Conservation (phyloP, 75 land plant genomes). For the Pinus albicaulis region DNA sequence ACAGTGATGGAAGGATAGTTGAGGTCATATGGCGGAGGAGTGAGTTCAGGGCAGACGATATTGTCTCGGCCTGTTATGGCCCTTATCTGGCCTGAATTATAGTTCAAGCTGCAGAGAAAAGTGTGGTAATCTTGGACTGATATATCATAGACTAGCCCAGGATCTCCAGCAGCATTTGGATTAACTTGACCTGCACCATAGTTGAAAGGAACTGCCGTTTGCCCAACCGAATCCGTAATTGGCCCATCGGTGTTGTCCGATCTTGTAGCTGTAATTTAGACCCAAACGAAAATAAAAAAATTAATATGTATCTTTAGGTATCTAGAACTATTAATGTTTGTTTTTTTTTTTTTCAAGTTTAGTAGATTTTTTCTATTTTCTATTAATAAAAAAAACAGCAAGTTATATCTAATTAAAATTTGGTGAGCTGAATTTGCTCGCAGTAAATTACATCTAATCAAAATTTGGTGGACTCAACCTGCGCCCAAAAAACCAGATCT, state of each 20-base stretch:
- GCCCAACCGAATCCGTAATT: slow-evolving; percentile 14
- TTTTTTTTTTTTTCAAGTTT: no score
- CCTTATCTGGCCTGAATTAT: slow-evolving; percentile 1
- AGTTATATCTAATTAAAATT: no score
- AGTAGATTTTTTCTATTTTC: no score
- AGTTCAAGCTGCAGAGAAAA: slow-evolving; percentile 32
- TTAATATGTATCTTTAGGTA: no score
- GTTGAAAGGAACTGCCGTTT: slow-evolving; percentile 34
- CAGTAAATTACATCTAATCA: no score
- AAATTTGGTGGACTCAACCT: no score
- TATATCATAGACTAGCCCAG: slow-evolving; percentile 40
- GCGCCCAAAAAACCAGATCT: no score
- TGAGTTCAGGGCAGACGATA: background rate
- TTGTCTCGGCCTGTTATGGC: slow-evolving; percentile 7
- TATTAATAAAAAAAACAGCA: no score
- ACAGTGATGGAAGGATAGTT: slow-evolving; percentile 47
- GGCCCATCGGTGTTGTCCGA: slow-evolving; percentile 26
- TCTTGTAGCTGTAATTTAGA: slow-evolving; percentile 23
- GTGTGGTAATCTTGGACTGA: slow-evolving; percentile 25
- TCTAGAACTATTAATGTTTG: no score
- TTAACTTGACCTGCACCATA: slow-evolving; percentile 33
- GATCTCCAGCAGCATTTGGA: slow-evolving; percentile 32
- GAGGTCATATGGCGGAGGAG: slow-evolving; percentile 11
- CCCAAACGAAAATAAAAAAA: no score
- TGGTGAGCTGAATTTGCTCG: no score